These are phyloP conservation scores for Coleophoma cylindrospora DNA, from an alignment of 2,329 filamentous ascomycete species.

Conservation along the genomic window DNA sequence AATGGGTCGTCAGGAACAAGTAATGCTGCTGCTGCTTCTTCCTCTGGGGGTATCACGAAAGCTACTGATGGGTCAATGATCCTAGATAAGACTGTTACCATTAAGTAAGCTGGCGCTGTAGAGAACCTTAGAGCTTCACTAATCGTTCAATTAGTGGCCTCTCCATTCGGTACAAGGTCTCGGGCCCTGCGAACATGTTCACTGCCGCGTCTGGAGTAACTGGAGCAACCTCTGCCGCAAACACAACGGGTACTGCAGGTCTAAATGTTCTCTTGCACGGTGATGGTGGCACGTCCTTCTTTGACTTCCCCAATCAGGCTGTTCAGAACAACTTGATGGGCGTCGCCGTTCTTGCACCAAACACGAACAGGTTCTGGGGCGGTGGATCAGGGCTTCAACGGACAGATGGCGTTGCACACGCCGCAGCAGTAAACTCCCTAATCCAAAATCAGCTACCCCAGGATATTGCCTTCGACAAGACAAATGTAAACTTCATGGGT, in stretches of 20 bases:
- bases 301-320: constrained; percentile 78
- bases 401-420: constrained; percentile 49
- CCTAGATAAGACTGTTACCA: constrained; percentile 46
- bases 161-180: constrained; percentile 49
- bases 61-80: constrained; percentile 51
- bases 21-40: constrained; percentile 5
- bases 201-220: constrained; percentile 41
- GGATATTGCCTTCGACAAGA: constrained; percentile 46
- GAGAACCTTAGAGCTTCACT: too few relatives aligned
- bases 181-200: constrained; percentile 49
- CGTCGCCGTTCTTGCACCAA: constrained; percentile 61
- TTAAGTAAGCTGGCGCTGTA: constrained; percentile 37
- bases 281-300: constrained; percentile 55
- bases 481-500: constrained; percentile 51
- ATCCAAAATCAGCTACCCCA: constrained; percentile 43
- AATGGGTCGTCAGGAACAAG: not conserved
- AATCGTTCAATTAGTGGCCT: constrained; percentile 34
- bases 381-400: constrained; percentile 45
- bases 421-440: constrained; percentile 49
- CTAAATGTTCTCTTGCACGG: constrained; percentile 55
- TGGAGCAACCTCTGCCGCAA: constrained; percentile 31
- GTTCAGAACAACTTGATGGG: constrained; percentile 73
- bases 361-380: constrained; percentile 53
- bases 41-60: constrained; percentile 9
- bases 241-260: constrained; percentile 33